Evolutionary conservation across 257 asterid species (phyloP).

Genomic region (Solanum microdontum): DNA sequence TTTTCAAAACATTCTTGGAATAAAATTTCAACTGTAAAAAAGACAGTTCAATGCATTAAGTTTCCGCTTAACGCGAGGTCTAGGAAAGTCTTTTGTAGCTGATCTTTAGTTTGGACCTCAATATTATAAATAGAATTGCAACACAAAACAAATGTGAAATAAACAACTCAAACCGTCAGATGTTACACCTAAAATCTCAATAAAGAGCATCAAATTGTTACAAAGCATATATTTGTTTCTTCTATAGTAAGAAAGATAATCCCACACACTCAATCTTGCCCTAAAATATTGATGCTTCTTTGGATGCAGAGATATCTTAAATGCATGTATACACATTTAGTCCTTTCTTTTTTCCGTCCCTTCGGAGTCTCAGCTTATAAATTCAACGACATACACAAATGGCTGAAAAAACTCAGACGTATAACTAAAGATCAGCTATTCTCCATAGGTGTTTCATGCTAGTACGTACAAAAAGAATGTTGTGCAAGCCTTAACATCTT

Average conservation of each 20-base stretch:
- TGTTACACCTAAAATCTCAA: not conserved
- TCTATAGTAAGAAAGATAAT: not conserved
- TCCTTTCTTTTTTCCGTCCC: not conserved
- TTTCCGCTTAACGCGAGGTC: not conserved
- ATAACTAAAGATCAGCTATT: not conserved
- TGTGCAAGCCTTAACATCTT: not conserved
- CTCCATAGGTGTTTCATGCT: not conserved
- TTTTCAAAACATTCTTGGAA: too few relatives aligned
- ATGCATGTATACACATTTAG: not conserved
- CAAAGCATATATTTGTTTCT: not conserved
- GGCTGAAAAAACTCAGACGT: not conserved
- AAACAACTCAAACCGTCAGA: not conserved
- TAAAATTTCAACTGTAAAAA: not conserved
- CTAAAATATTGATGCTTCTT: not conserved
- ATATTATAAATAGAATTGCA: not conserved
- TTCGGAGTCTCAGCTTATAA: not conserved
- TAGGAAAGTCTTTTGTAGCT: too few relatives aligned
- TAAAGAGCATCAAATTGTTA: not conserved
- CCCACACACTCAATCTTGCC: not conserved
- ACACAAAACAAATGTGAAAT: not conserved
- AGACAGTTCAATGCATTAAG: not conserved
- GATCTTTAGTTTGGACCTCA: not conserved
- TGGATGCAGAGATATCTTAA: not conserved
- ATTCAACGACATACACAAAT: not conserved
- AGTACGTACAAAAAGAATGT: not conserved